Percentiles rank a stretch among this genome's conserved stretches.
Evolutionary conservation across 305 asterid species (phyloP).

Genomic region (Fraxinus paxiana): DNA sequence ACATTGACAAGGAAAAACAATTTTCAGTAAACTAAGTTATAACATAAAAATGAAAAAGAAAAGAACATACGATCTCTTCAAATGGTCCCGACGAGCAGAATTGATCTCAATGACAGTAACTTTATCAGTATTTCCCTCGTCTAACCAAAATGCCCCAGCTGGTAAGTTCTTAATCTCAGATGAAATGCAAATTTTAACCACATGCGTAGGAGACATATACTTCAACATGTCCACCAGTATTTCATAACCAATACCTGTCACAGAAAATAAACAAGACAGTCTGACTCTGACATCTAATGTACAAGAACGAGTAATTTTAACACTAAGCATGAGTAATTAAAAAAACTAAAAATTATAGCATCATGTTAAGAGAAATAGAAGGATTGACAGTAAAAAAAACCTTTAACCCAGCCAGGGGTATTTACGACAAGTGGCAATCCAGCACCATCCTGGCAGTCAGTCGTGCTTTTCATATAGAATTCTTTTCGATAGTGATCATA

Average conservation of each 20-base stretch:
- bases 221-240: constrained; percentile 72
- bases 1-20: neutral
- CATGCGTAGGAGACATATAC: constrained; percentile 69
- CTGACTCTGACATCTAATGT: constrained; percentile 10
- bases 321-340: neutral
- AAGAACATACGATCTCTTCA: constrained; percentile 65
- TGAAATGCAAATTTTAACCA: constrained; percentile 66
- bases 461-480: constrained; percentile 23
- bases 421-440: constrained; percentile 80
- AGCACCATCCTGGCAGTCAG: constrained; percentile 30
- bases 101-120: constrained; percentile 54
- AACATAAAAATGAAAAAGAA: constrained; percentile 16
- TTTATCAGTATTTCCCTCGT: constrained; percentile 38
- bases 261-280: constrained; percentile 17
- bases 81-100: constrained; percentile 70
- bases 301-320: neutral
- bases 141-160: constrained; percentile 75
- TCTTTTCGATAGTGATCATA: constrained; percentile 59
- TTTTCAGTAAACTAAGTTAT: neutral
- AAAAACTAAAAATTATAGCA: constrained; percentile 6
- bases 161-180: constrained; percentile 73
- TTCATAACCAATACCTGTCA: constrained; percentile 83
- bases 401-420: constrained; percentile 98
- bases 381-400: constrained; percentile 30
- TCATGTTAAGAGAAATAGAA: constrained; percentile 12